phyloP scores from a whole-genome alignment of 2,329 filamentous ascomycete genomes.

The Cordyceps fumosorosea region DNA sequence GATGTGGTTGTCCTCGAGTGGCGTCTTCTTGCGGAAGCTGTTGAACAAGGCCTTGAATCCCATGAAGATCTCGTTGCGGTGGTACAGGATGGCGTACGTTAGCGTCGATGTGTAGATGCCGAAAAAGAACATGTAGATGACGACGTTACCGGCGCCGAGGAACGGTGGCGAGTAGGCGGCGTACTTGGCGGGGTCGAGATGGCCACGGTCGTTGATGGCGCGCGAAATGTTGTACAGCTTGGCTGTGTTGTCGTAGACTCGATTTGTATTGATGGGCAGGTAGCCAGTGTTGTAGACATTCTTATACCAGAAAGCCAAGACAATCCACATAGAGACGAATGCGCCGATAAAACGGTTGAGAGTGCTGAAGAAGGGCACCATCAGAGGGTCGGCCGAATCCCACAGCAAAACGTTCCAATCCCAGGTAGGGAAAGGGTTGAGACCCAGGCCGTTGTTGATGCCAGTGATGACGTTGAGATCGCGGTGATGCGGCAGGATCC shows the following conservation, averaged over 20 bases:
- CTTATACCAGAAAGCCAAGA: conserved; percentile 51
- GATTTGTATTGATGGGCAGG: conserved; percentile 46
- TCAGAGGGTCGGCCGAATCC: conserved; percentile 38
- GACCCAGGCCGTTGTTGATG: conserved; percentile 37
- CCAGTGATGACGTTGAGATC: conserved; percentile 37
- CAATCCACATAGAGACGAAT: conserved; percentile 47
- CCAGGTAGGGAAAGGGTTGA: conserved; percentile 41
- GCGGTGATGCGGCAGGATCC: conserved; percentile 44
- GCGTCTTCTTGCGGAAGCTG: conserved; percentile 37
- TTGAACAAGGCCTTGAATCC: conserved; percentile 42
- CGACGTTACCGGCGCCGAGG: conserved; percentile 42
- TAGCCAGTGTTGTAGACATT: conserved; percentile 53
- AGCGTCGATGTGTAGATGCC: conserved; percentile 46
- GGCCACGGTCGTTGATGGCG: conserved; percentile 34
- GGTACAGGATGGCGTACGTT: conserved; percentile 44
- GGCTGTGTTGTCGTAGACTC: conserved; percentile 43
- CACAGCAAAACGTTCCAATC: conserved; percentile 42
- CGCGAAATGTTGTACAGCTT: conserved; percentile 39
- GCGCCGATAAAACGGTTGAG: conserved; percentile 56
- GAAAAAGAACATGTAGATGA: conserved; percentile 50
- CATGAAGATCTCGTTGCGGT: conserved; percentile 43
- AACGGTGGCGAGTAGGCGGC: conserved; percentile 46
- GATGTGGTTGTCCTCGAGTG: conserved; percentile 27
- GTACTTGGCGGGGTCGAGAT: conserved; percentile 41
- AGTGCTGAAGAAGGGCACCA: conserved; percentile 51